phyloP scores from a whole-genome alignment of 83 land plant genomes.

The Thuja plicata region DNA sequence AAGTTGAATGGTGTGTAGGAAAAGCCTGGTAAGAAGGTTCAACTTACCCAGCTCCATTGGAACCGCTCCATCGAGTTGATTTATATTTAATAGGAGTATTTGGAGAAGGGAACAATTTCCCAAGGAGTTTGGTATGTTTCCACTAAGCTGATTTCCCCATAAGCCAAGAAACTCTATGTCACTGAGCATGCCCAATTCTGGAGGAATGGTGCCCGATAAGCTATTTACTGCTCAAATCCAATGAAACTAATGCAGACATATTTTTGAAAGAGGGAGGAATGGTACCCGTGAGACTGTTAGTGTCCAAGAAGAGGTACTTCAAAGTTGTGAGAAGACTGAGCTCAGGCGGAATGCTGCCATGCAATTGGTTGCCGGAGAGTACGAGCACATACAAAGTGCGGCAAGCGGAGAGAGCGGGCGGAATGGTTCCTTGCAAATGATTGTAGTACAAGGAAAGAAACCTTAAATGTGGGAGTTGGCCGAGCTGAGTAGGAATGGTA shows the following conservation, averaged over 20 bases:
- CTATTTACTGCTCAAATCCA: not conserved
- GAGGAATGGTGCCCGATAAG: no score
- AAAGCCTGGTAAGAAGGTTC: no score
- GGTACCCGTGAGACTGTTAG: not conserved
- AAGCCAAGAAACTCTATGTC: no score
- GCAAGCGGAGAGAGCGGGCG: not conserved
- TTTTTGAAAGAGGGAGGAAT: not conserved
- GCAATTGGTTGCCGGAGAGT: not conserved
- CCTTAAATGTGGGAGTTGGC: not conserved
- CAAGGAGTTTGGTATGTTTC: no score
- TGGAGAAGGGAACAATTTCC: no score
- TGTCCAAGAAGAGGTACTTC: not conserved
- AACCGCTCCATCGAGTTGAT: no score
- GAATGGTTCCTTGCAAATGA: not conserved
- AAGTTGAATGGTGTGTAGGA: no score
- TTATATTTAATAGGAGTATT: no score
- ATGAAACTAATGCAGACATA: not conserved
- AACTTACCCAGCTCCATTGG: no score
- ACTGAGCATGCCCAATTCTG: no score
- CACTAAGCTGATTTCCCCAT: no score
- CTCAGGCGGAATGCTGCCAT: not conserved
- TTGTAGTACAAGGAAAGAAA: not conserved
- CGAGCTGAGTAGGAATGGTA: not conserved
- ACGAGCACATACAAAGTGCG: not conserved
- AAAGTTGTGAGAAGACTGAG: not conserved